A percentile compares a stretch with the other conserved stretches of the same genome.
phyloP scores from a whole-genome alignment of 164 flowering plant species.

The Stephania cephalantha region DNA sequence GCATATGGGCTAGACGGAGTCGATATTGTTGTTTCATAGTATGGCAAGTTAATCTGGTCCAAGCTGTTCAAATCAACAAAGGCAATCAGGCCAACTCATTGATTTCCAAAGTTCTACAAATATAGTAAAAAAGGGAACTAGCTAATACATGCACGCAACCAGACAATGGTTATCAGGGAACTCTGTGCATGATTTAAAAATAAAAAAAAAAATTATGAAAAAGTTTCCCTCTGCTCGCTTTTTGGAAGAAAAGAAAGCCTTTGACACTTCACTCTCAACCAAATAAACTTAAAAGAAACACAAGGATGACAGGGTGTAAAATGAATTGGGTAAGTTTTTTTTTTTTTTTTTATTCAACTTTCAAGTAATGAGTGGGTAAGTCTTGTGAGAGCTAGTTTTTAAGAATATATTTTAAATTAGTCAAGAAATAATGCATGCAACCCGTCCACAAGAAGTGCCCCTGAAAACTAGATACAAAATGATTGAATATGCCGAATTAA shows the following conservation, averaged over 20 bases:
- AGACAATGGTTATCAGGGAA: not conserved
- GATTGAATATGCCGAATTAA: not conserved
- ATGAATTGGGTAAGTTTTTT: too few species aligned
- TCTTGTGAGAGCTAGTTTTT: too few species aligned
- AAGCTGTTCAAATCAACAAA: conserved; percentile 30
- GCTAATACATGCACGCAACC: not conserved
- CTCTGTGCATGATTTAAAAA: not conserved
- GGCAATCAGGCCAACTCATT: not conserved
- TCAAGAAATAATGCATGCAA: not conserved
- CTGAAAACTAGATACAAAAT: not conserved
- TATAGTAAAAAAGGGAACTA: not conserved
- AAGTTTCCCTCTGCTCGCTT: too few species aligned
- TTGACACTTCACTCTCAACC: too few species aligned
- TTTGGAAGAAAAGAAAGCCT: too few species aligned
- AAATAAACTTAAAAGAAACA: too few species aligned
- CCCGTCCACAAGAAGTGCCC: not conserved
- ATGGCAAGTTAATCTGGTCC: conserved; percentile 46
- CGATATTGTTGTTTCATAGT: conserved; percentile 52
- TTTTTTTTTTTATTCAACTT: too few species aligned
- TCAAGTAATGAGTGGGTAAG: too few species aligned
- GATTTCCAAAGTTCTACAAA: not conserved
- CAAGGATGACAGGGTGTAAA: too few species aligned
- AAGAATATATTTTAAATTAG: not conserved
- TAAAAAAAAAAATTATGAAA: too few species aligned
- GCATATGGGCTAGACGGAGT: conserved; percentile 65